Percentiles rank a stretch among this genome's conserved stretches.
phyloP scores from a whole-genome alignment of 257 asterid genomes.

The Nicotiana otophora region DNA sequence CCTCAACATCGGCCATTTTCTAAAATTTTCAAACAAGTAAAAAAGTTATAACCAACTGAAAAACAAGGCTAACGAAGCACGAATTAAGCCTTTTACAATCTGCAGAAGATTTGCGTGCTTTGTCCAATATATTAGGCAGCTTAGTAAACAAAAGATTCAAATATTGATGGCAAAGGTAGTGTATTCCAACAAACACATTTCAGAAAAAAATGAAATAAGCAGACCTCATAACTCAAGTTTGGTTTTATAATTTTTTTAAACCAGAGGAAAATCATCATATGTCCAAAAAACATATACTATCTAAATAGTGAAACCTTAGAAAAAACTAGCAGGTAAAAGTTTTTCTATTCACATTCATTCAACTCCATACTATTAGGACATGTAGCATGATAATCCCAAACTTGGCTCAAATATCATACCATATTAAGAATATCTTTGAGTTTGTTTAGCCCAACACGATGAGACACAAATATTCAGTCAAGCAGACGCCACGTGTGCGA shows the following conservation, averaged over 20 bases:
- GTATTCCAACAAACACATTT: background rate
- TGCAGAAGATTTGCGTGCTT: background rate
- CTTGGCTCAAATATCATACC: background rate
- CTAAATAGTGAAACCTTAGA: too few relatives aligned
- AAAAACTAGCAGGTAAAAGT: background rate
- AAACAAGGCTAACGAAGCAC: background rate
- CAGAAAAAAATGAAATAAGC: background rate
- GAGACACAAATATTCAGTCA: background rate
- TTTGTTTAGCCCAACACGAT: too few relatives aligned
- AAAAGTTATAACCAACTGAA: background rate
- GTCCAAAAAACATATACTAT: too few relatives aligned
- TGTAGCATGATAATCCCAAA: background rate
- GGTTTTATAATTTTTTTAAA: too few relatives aligned
- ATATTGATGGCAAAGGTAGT: background rate
- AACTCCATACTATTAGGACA: background rate
- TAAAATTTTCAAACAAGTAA: conserved; percentile 6
- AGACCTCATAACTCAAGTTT: background rate
- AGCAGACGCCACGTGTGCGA: background rate
- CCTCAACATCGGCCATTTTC: conserved; percentile 25
- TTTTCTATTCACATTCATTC: background rate
- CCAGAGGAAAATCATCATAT: too few relatives aligned
- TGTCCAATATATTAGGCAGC: background rate
- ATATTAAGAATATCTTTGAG: too few relatives aligned
- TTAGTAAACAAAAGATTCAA: background rate
- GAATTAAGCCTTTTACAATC: background rate